phyloP scores from a whole-genome alignment of 257 asterid species.

The Hygrophila difformis region DNA sequence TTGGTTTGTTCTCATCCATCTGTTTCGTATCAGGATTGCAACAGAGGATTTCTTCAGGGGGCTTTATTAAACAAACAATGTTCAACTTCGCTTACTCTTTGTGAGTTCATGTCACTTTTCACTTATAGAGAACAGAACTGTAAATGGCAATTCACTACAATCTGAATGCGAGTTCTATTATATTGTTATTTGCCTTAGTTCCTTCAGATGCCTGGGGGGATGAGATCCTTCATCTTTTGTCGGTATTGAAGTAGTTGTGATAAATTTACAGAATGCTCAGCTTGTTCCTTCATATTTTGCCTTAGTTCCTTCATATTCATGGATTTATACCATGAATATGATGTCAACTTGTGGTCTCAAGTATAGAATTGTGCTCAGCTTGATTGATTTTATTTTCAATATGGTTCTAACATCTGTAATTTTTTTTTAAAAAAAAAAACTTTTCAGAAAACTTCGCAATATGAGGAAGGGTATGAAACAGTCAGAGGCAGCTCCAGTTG shows the following conservation, averaged over 20 bases:
- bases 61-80: slow-evolving; percentile 56
- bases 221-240: neutral
- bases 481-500: slow-evolving; percentile 55
- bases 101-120: slow-evolving; percentile 45
- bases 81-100: slow-evolving; percentile 66
- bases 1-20: slow-evolving; percentile 11
- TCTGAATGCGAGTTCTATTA: neutral
- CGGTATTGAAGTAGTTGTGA: neutral
- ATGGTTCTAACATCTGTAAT: slow-evolving; percentile 1
- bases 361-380: neutral
- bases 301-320: neutral
- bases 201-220: neutral
- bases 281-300: too few relatives aligned
- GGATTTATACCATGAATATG: neutral
- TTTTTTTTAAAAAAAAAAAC: too few relatives aligned
- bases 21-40: slow-evolving; percentile 58
- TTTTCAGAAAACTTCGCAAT: slow-evolving; percentile 58
- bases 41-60: slow-evolving; percentile 82
- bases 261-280: too few relatives aligned
- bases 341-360: neutral
- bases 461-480: slow-evolving; percentile 72
- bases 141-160: neutral
- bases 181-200: neutral
- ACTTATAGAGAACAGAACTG: neutral
- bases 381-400: neutral